Conservation (phyloP, 148 eudicot genomes). For the Rhododendron henanense region DNA sequence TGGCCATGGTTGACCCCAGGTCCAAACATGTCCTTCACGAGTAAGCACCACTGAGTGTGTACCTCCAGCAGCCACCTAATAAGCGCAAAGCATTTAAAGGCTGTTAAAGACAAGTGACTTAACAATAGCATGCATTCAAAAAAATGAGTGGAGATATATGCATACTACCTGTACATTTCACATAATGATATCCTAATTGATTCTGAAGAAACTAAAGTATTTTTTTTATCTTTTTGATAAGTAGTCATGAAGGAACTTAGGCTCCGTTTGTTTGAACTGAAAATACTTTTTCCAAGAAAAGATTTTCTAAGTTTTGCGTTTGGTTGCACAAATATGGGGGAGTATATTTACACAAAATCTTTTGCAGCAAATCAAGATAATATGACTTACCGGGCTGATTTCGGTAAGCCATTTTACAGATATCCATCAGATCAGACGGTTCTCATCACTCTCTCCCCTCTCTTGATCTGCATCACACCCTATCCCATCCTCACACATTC, state of each 20-base stretch:
- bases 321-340: background rate
- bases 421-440: background rate
- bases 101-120: conserved; percentile 6
- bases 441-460: background rate
- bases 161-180: background rate
- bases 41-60: conserved; percentile 98
- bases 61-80: conserved; percentile 99
- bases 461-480: background rate
- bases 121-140: background rate
- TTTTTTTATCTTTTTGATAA: background rate
- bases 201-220: background rate
- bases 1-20: conserved; percentile 99
- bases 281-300: background rate
- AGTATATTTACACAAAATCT: background rate
- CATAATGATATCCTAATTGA: background rate
- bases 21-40: conserved; percentile 95
- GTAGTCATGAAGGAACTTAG: background rate
- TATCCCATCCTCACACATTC: background rate
- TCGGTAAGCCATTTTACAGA: background rate
- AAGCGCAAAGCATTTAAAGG: conserved; percentile 4
- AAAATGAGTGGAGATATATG: background rate
- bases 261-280: background rate
- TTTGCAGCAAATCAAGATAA: background rate
- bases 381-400: background rate
- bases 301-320: background rate